Base-by-base conservation (phyloP, 148 eudicot species). In the Cornus suecica region DNA sequence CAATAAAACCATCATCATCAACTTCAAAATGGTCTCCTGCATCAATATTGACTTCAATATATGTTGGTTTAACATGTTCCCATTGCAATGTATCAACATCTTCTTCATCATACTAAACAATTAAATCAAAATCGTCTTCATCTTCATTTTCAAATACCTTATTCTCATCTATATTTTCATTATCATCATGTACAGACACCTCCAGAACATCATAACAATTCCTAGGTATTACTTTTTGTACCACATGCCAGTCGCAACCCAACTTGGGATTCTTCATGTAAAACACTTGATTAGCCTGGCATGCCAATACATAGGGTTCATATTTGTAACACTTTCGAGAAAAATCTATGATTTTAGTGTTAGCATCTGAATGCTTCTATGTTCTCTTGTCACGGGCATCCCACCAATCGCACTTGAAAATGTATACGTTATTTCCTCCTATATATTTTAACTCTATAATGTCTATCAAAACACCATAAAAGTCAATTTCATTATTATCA, bases 371-470 rank as follows among this genome's bases (percentile, higher is more conserved):
- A 10, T 23, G 18, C 24, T 18, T 24, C n/a, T 22, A 10, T 8
- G 1, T 8, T 0, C 26, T 69, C 20, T 11, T 37, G 0, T 24
- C 6, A 16, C 3, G 20, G 0, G 9, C 54, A 37, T 69, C 58
- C 58, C 58, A 69, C 72, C 72, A 69, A 42, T 69, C 58, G 13
- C 72, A 69, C 56, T 69, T 71, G 23, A 71, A 71, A 3, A 71
- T 13, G 34, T 13, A 10, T 14, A 70, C 74, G 2, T 11, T 31
- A 48, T 70, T 70, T 3, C 18, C 62, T 23, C 34, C 34, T 10
- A 22, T 4, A 16, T 70, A 70, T 3, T 25, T 16, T 2, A 70
- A 15, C 34, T 70, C 32, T 23, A 70, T 70, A 10, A 70, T 52
- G 15, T 70, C 74, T 48, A 6, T 24, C 23, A 70, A 48, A 26